Base-by-base conservation (phyloP, 768 basidiomycete species). In the Phlegmacium glaucopus region DNA sequence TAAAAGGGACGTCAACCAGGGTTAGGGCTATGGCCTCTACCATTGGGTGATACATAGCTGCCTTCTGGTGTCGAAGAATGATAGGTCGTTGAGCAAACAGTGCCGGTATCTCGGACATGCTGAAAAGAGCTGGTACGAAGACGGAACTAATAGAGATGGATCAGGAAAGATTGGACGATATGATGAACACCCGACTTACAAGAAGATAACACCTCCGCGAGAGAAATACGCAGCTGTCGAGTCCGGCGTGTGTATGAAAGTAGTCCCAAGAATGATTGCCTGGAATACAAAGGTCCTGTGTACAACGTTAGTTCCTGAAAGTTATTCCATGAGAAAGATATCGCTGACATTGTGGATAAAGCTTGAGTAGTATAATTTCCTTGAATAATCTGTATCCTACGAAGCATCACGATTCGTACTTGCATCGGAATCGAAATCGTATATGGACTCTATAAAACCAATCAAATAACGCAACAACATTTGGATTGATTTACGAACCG, bases 11-110 rank as follows among this genome's bases (percentile, higher is more conserved):
- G n/a, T n/a, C n/a, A n/a, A n/a, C n/a, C n/a, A n/a, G n/a, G n/a
- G 80, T 84, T 28, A 80, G 65, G 6, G 83, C 79, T 16, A 81
- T 61, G 1, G 75, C 70, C 38, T 63, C 62, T 3, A 63, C 55
- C 40, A 66, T 61, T 2, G 63, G 64, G 60, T 60, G 66, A 51
- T 85, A 84, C 63, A 85, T 72, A 6, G 82, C 83, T 2, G 78
- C 79, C 39, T 73, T 73, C 42, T 75, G 63, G 54, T 85, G 83
- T 15, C 79, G 68, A 39, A 69, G 61, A 6, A 85, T 74, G 42
- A 85, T 83, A 2, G 81, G 78, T 9, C 83, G 78, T 57, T 83
- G 81, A 9, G 65, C 53, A 57, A 76, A 85, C 13, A 85, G 62
- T n/a, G n/a, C n/a, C n/a, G n/a, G n/a, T n/a, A n/a, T n/a, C n/a